Evolutionary conservation across 2,329 filamentous ascomycete species (phyloP), one percentile per base, ranked within the genome.

Genomic region (Alternaria dauci): DNA sequence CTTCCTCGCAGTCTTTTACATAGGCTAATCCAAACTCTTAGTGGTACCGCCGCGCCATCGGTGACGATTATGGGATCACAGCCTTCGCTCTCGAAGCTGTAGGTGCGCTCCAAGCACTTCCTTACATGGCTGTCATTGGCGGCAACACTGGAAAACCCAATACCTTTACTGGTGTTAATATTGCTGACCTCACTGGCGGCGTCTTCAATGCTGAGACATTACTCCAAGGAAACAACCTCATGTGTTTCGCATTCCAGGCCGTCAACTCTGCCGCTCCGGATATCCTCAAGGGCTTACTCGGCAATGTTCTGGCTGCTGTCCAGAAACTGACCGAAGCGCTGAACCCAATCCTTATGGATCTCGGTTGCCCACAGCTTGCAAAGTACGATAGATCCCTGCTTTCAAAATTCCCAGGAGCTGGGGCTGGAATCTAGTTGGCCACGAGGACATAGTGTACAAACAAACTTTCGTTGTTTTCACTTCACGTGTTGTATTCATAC

Each of bases 131-230:
- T 12, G 62, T 65, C 16, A 16, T 70, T 18, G 68, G 68, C n/a
- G 66, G 68, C 12, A 70, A 70, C 18, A 70, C 68, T 1, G 66
- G 66, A 8, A 64, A 63, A 4, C 59, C 59, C 3, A 66, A 70
- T 20, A 56, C 66, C 1, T 70, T 70, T 25, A 61, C 63, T 16
- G 66, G 66, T 9, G 58, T 70, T 12, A 62, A 70, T 25, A 42
- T 70, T 4, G 51, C 46, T 2, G 65, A 70, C 9, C 53, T 70
- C 2, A 70, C 68, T 12, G 65, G 66, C 8, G 67, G 67, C 26
- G 58, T 58, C 5, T 68, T 66, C 56, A 69, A 70, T 9, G 56
- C 52, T 8, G 58, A 43, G 9, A 61, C 52, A 16, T 57, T 70
- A 18, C 56, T 61, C 5, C 52, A 68, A 18, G 66, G 66, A 16